phyloP scores from a whole-genome alignment of 2,329 filamentous ascomycete species.

The Neofusicoccum ribis region DNA sequence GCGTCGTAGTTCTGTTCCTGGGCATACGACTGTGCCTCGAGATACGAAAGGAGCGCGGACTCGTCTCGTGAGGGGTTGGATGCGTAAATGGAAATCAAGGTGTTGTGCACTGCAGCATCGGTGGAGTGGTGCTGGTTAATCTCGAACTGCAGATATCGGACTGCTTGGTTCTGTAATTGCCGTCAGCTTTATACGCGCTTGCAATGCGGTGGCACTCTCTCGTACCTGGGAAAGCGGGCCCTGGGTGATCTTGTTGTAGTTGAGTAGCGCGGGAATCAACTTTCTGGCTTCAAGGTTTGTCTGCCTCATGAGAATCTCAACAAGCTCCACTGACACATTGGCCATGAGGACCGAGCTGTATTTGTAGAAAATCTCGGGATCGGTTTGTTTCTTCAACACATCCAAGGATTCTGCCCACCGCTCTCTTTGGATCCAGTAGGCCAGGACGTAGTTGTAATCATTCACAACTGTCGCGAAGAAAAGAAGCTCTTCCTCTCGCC shows the following conservation, averaged over 20 bases:
- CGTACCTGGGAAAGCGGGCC: constrained; percentile 56
- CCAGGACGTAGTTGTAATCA: constrained; percentile 91
- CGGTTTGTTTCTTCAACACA: constrained; percentile 89
- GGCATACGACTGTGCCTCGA: constrained; percentile 75
- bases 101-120: constrained; percentile 91
- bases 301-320: constrained; percentile 96
- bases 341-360: constrained; percentile 97
- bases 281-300: constrained; percentile 79
- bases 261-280: constrained; percentile 88
- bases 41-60: constrained; percentile 79
- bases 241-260: constrained; percentile 80
- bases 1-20: constrained; percentile 86
- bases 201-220: constrained; percentile 42
- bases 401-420: constrained; percentile 84
- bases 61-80: constrained; percentile 82
- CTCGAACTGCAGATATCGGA: constrained; percentile 89
- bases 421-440: constrained; percentile 96
- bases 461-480: constrained; percentile 86
- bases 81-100: constrained; percentile 92
- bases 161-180: constrained; percentile 70
- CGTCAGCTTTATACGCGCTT: background rate
- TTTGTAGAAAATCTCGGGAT: constrained; percentile 90
- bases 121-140: constrained; percentile 82
- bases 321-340: constrained; percentile 77
- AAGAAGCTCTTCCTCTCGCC: constrained; percentile 86